These are phyloP conservation scores for Murraya koenigii DNA, from an alignment of 345 rosid genomes.

Conservation along the genomic window DNA sequence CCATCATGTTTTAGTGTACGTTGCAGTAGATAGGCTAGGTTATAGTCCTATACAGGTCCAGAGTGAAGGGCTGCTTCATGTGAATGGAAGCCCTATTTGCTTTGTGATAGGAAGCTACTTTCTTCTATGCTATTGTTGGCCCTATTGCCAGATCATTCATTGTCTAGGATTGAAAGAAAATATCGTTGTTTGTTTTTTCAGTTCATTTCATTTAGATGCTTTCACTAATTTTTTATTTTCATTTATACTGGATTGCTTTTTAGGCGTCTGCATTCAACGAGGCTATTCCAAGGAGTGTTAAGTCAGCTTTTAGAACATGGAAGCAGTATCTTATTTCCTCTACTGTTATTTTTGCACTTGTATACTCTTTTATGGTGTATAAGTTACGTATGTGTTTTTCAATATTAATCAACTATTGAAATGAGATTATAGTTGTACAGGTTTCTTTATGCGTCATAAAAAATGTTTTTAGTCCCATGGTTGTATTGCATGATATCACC, in stretches of 20 bases:
- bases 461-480: too few species aligned
- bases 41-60: neutral
- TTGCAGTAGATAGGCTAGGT: neutral
- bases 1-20: neutral
- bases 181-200: neutral
- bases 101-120: neutral
- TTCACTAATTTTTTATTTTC: too few species aligned
- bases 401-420: too few species aligned
- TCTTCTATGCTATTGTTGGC: neutral
- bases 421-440: too few species aligned
- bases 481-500: too few species aligned
- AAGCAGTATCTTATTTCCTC: conserved; percentile 66
- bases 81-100: neutral
- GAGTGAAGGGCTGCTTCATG: neutral
- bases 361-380: neutral
- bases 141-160: neutral
- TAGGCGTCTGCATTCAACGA: too few species aligned
- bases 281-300: conserved; percentile 78
- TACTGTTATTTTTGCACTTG: conserved; percentile 39
- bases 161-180: neutral
- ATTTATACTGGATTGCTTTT: too few species aligned
- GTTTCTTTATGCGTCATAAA: too few species aligned
- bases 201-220: too few species aligned
- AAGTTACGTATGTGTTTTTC: too few species aligned
- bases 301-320: conserved; percentile 90